Base-by-base conservation (phyloP, 768 basidiomycete species). In the Phanerodontia chrysosporium region DNA sequence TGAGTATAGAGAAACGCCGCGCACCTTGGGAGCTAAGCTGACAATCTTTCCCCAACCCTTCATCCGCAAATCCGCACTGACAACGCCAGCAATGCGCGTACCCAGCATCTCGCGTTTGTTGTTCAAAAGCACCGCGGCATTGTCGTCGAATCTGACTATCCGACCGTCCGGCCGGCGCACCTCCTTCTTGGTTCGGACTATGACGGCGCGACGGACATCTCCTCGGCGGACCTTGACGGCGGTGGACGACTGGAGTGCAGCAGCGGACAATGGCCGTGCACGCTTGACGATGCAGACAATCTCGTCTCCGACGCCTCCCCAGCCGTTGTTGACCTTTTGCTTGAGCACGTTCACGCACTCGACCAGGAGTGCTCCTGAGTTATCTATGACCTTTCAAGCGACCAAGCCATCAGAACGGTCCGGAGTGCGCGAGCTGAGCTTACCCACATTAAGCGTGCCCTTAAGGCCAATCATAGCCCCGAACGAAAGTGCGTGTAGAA, bases 261-360 rank as follows among this genome's bases (percentile, higher is more conserved):
- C 80, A 4, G 83, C 81, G 10, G 88, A 82, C 10, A 95, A 74
- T 5, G 95, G 93, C 14, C 95, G 84, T 3, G 96, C 95, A 57
- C 86, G 84, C 70, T 97, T 92, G 60, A 98, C 87, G 58, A 98
- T 94, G 58, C 93, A 94, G 64, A 96, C 94, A 61, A 97, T 93
- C 72, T 96, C 94, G 75, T 98, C 95, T 48, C 95, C 95, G 16
- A 94, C 90, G 30, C 84, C 80, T 32, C 94, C 96, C 84, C 91
- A 92, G 45, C 95, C 95, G 65, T 94, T 91, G 72, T 92, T 95
- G 66, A 94, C 92, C 74, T 98, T 98, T 71, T 92, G 86, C 74
- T 98, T 98, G 58, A 97, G 80, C 28, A 98, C 85, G 73, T 98
- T 97, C 71, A 98, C 92, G 69, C 95, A 97, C 78, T 98, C 96